Percentiles rank a stretch among this genome's conserved stretches.
phyloP scores from a whole-genome alignment of 345 rosid species.

The Acer yangbiense region DNA sequence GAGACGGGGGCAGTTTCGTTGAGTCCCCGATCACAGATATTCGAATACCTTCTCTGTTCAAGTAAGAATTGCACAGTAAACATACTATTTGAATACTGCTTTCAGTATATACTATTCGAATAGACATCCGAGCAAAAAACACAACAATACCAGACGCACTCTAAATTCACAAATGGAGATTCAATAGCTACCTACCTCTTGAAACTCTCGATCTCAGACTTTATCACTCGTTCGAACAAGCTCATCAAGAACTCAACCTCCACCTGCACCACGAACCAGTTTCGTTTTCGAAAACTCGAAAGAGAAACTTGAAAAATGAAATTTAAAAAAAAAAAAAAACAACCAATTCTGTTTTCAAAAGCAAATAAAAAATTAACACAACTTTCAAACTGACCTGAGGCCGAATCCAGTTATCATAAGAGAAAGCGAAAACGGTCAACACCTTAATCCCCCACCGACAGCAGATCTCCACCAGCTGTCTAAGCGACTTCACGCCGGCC shows the following conservation, averaged over 20 bases:
- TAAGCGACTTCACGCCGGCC: conserved; percentile 63
- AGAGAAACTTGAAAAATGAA: not conserved
- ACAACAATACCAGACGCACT: too few relatives aligned
- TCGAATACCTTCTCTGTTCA: conserved; percentile 46
- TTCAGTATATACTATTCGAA: too few relatives aligned
- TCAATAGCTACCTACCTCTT: conserved; percentile 45
- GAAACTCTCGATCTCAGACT: conserved; percentile 44
- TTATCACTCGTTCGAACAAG: conserved; percentile 53
- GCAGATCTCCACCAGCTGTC: conserved; percentile 53
- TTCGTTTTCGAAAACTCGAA: not conserved
- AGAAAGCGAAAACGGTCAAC: conserved; percentile 83
- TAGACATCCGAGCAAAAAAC: too few relatives aligned
- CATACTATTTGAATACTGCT: not conserved
- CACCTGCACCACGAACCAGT: conserved; percentile 39
- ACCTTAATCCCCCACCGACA: conserved; percentile 67
- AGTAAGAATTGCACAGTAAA: not conserved
- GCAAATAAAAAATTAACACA: not conserved
- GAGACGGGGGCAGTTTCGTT: conserved; percentile 52
- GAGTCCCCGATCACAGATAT: conserved; percentile 68
- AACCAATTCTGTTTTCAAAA: not conserved
- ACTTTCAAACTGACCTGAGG: conserved; percentile 45
- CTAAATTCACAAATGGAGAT: not conserved
- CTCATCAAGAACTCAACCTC: conserved; percentile 73
- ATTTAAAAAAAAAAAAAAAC: not conserved
- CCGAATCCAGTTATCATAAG: conserved; percentile 75